Conservation (phyloP, 1,284 basidiomycete genomes). For the Cystobasidium slooffiae region DNA sequence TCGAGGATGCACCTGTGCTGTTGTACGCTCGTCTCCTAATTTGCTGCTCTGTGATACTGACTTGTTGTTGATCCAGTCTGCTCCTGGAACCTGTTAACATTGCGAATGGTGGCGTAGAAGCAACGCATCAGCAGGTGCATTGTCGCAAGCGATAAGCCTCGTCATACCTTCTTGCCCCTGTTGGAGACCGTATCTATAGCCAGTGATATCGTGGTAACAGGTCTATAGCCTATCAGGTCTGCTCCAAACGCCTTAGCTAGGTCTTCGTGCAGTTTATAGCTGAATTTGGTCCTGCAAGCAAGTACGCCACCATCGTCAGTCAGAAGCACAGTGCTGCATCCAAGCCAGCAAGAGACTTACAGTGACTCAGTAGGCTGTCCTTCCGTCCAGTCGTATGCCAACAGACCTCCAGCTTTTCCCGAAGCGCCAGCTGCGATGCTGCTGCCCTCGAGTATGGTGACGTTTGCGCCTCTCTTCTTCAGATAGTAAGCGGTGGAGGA, state of each 20-base stretch:
- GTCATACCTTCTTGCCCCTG: slow-evolving; percentile 10
- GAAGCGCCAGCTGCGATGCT: slow-evolving; percentile 68
- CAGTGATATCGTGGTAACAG: slow-evolving; percentile 59
- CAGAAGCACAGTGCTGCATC: background rate
- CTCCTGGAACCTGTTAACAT: slow-evolving; percentile 44
- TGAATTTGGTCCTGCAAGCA: slow-evolving; percentile 68
- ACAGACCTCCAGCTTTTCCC: slow-evolving; percentile 89
- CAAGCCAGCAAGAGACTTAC: too few relatives aligned
- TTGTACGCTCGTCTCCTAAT: slow-evolving; percentile 60
- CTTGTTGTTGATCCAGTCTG: slow-evolving; percentile 55
- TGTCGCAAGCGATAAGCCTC: background rate
- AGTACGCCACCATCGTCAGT: slow-evolving; percentile 51
- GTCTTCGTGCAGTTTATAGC: slow-evolving; percentile 76
- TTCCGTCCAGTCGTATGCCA: slow-evolving; percentile 76
- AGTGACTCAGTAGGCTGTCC: slow-evolving; percentile 17
- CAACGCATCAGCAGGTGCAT: background rate
- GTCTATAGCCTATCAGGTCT: slow-evolving; percentile 82
- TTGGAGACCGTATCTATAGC: slow-evolving; percentile 46
- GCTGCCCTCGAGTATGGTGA: slow-evolving; percentile 74
- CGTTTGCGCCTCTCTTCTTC: slow-evolving; percentile 44
- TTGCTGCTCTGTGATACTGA: slow-evolving; percentile 52
- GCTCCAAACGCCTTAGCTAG: slow-evolving; percentile 76
- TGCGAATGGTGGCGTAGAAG: slow-evolving; percentile 9
- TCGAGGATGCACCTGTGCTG: slow-evolving; percentile 81
- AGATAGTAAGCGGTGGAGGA: slow-evolving; percentile 82